Percentiles rank a stretch among this genome's conserved stretches.
Conservation (phyloP, 495 filamentous ascomycete genomes). For the Hyaloscypha bicolor region DNA sequence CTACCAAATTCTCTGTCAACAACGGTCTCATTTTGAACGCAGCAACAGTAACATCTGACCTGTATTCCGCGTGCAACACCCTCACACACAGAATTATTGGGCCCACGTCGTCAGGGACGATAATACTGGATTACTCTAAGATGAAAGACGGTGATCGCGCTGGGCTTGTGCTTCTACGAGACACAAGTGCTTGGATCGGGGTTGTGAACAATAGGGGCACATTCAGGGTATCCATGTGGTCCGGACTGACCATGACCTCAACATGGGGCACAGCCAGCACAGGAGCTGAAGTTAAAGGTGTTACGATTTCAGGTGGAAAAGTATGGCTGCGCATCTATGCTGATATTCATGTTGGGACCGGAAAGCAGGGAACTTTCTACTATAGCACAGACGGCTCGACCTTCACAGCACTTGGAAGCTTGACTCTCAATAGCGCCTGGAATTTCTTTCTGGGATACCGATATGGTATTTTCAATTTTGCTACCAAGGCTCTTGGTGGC, state of each 20-base stretch:
- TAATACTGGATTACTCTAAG: slow-evolving; percentile 45
- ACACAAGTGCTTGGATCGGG: slow-evolving; percentile 55
- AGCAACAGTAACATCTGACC: slow-evolving; percentile 51
- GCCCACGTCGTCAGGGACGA: slow-evolving; percentile 44
- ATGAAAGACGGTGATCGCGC: slow-evolving; percentile 56
- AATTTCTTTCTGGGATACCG: slow-evolving; percentile 58
- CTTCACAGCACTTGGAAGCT: slow-evolving; percentile 47
- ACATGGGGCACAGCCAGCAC: slow-evolving; percentile 31
- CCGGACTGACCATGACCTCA: slow-evolving; percentile 28
- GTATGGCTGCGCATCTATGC: slow-evolving; percentile 22
- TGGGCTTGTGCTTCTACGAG: slow-evolving; percentile 53
- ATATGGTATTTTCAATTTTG: slow-evolving; percentile 61
- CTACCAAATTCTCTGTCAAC: slow-evolving; percentile 32
- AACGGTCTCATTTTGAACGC: slow-evolving; percentile 44
- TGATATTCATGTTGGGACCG: slow-evolving; percentile 24
- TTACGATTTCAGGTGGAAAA: slow-evolving; percentile 4
- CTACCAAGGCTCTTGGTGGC: slow-evolving; percentile 39
- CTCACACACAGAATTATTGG: slow-evolving; percentile 56
- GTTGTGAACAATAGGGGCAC: slow-evolving; percentile 37
- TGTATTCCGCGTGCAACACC: slow-evolving; percentile 57
- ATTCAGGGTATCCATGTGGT: slow-evolving; percentile 30
- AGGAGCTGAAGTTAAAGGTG: background rate
- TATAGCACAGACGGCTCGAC: slow-evolving; percentile 54
- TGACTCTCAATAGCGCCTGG: slow-evolving; percentile 48
- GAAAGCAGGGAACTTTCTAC: slow-evolving; percentile 44